Conservation (phyloP, 2,329 filamentous ascomycete genomes). For the Fusarium redolens region DNA sequence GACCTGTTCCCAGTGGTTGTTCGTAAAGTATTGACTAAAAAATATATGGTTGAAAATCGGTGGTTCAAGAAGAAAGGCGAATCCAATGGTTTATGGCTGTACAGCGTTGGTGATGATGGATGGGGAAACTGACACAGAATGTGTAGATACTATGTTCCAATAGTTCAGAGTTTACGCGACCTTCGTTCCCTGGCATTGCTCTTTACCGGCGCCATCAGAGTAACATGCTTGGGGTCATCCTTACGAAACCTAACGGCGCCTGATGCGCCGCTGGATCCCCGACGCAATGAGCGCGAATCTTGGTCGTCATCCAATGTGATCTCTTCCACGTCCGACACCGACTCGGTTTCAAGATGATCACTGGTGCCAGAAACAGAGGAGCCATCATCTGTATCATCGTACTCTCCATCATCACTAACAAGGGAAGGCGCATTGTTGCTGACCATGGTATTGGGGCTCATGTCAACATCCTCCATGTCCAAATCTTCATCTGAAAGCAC, state of each 20-base stretch:
- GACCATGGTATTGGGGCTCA: constrained; percentile 75
- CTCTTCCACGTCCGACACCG: constrained; percentile 70
- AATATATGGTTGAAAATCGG: constrained; percentile 46
- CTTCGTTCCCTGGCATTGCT: constrained; percentile 51
- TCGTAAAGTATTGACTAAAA: constrained; percentile 44
- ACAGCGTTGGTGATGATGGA: constrained; percentile 9
- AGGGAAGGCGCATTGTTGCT: constrained; percentile 83
- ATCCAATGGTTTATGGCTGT: constrained; percentile 40
- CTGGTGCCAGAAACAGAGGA: constrained; percentile 69
- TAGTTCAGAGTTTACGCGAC: constrained; percentile 43
- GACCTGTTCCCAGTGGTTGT: constrained; percentile 28
- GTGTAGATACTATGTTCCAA: background rate
- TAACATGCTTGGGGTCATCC: constrained; percentile 66
- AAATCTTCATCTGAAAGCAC: constrained; percentile 58
- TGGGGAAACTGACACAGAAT: constrained; percentile 8
- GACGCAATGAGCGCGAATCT: constrained; percentile 58
- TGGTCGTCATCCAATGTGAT: constrained; percentile 70
- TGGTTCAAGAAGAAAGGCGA: constrained; percentile 44
- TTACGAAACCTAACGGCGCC: constrained; percentile 63
- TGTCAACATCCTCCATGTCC: constrained; percentile 67
- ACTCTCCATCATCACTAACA: constrained; percentile 84
- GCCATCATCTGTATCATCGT: constrained; percentile 76
- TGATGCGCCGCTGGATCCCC: constrained; percentile 56
- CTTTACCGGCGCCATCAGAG: constrained; percentile 64
- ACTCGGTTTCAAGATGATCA: constrained; percentile 68